Conservation (phyloP, 306 rosid genomes). For the Adenanthera pavonina region DNA sequence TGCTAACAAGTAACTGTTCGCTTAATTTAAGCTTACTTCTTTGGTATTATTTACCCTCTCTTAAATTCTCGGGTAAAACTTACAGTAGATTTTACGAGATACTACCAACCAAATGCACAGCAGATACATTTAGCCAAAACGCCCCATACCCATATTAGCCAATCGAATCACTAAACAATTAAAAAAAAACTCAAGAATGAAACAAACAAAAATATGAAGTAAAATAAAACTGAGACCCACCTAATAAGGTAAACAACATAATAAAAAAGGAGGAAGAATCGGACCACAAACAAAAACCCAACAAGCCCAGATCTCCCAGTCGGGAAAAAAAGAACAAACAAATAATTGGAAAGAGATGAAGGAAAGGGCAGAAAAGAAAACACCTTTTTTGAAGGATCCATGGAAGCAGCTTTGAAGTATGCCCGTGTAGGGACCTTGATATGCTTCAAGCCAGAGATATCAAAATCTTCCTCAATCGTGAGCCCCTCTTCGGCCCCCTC, state of each 20-base stretch:
- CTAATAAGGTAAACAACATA: slow-evolving; percentile 13
- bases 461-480: slow-evolving; percentile 7
- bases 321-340: not conserved
- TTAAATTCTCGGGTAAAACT: slow-evolving; percentile 3
- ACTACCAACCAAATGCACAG: not conserved
- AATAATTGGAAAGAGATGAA: not conserved
- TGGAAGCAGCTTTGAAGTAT: slow-evolving; percentile 37
- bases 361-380: not conserved
- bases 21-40: not conserved
- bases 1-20: not conserved
- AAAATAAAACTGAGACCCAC: not conserved
- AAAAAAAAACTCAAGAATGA: not conserved
- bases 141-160: not conserved
- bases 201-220: not conserved
- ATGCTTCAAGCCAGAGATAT: slow-evolving; percentile 42
- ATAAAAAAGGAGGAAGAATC: not conserved
- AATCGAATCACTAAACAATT: slow-evolving; percentile 13
- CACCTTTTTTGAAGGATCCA: slow-evolving; percentile 59
- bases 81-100: not conserved
- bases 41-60: not conserved
- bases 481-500: not conserved
- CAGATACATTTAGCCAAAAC: not conserved
- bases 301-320: not conserved
- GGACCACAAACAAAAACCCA: not conserved
- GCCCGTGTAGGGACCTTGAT: slow-evolving; percentile 46